These are phyloP conservation scores for Lotmaria passim DNA, from an alignment of 208 protist genomes.

Conservation along the genomic window DNA sequence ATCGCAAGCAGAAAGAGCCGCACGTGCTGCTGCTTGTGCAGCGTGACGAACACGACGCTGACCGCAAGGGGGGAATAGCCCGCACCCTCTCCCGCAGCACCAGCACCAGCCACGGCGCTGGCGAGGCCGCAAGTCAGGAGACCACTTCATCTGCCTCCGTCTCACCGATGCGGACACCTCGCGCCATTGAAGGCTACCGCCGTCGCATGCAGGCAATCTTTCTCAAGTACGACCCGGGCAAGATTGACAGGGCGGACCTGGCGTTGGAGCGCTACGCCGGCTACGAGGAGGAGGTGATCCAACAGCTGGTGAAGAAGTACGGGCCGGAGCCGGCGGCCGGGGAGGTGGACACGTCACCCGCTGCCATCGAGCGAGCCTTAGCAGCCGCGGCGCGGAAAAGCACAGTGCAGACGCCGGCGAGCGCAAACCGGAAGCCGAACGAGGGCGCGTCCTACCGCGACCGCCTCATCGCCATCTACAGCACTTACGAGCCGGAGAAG, in stretches of 20 bases:
- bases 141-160: constrained; percentile 5
- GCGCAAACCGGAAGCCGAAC: constrained; percentile 8
- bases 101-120: not conserved
- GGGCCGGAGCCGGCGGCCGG: constrained; percentile 25
- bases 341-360: constrained; percentile 12
- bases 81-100: constrained; percentile 14
- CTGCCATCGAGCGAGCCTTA: not conserved
- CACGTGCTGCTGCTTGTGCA: constrained; percentile 22
- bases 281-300: constrained; percentile 40
- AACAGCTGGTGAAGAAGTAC: constrained; percentile 48
- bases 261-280: constrained; percentile 43
- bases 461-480: constrained; percentile 72
- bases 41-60: not conserved
- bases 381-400: not conserved
- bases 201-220: constrained; percentile 41
- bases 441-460: constrained; percentile 44
- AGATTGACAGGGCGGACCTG: constrained; percentile 38
- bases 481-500: constrained; percentile 71
- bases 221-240: constrained; percentile 43
- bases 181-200: constrained; percentile 21
- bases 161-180: constrained; percentile 5
- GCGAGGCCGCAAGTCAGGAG: not conserved
- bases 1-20: constrained; percentile 17
- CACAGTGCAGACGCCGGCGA: not conserved
- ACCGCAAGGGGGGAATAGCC: not conserved